Evolutionary conservation across 1,139 yeast genomes (phyloP).

Genomic region (Meyerozyma athensensis): DNA sequence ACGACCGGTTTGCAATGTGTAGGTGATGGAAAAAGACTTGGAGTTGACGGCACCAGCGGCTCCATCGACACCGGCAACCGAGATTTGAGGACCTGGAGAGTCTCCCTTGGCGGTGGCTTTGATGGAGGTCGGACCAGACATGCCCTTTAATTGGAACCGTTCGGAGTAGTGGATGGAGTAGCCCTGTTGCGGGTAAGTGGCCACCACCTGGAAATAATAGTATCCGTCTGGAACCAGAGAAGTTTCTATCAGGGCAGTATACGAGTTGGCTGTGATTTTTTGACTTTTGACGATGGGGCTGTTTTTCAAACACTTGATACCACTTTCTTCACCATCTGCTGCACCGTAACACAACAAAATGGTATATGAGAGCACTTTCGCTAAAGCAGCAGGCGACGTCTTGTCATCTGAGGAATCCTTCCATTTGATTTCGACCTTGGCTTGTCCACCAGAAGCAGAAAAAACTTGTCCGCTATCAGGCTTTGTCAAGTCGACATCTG

Average conservation of each 20-base stretch:
- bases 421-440: constrained; percentile 55
- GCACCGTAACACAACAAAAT: constrained; percentile 69
- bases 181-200: constrained; percentile 34
- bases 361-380: constrained; percentile 41
- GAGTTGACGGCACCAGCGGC: constrained; percentile 26
- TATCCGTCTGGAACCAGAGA: constrained; percentile 54
- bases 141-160: constrained; percentile 61
- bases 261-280: constrained; percentile 23
- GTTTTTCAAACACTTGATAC: constrained; percentile 39
- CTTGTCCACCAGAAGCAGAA: constrained; percentile 46
- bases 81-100: constrained; percentile 24
- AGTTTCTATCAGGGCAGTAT: constrained; percentile 39
- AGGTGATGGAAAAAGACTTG: constrained; percentile 46
- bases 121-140: constrained; percentile 53
- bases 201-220: constrained; percentile 64
- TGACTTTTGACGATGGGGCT: constrained; percentile 16
- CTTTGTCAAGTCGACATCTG: constrained; percentile 53
- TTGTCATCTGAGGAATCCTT: constrained; percentile 35
- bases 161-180: constrained; percentile 67
- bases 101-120: constrained; percentile 23
- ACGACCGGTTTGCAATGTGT: constrained; percentile 69
- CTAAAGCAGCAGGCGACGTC: constrained; percentile 21
- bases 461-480: constrained; percentile 50
- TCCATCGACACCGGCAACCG: constrained; percentile 27
- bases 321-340: constrained; percentile 20